These are phyloP conservation scores for Carpinus fangiana DNA, from an alignment of 306 rosid genomes.

Conservation along the genomic window DNA sequence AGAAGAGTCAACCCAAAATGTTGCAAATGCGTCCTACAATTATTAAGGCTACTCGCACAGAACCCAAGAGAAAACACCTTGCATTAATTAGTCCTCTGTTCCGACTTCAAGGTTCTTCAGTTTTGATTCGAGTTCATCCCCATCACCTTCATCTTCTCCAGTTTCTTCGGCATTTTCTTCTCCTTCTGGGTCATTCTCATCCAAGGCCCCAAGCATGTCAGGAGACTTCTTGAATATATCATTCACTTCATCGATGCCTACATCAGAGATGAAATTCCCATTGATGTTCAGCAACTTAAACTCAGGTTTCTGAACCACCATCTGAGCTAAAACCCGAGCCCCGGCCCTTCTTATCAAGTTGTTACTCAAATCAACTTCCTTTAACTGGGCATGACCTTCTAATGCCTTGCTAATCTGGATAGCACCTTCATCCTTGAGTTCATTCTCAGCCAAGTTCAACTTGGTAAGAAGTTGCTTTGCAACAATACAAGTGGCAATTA, in stretches of 20 bases:
- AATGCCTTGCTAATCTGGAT: constrained; percentile 63
- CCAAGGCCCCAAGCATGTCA: constrained; percentile 61
- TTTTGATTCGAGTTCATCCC: constrained; percentile 65
- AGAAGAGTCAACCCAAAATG: constrained; percentile 23
- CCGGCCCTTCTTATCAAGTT: constrained; percentile 68
- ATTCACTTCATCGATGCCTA: constrained; percentile 73
- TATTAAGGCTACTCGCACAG: constrained; percentile 11
- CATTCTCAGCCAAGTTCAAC: constrained; percentile 84
- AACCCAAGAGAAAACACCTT: background rate
- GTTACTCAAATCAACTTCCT: constrained; percentile 76
- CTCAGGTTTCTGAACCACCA: constrained; percentile 62
- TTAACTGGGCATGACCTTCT: constrained; percentile 54
- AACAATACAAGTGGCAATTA: constrained; percentile 59
- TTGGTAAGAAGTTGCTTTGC: constrained; percentile 56
- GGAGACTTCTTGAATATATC: constrained; percentile 62
- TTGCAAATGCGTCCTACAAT: constrained; percentile 15
- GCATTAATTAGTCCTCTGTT: constrained; percentile 24
- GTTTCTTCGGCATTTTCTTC: constrained; percentile 51
- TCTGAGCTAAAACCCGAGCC: constrained; percentile 73
- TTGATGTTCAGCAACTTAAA: constrained; percentile 68
- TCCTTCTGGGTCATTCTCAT: constrained; percentile 91
- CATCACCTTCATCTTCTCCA: constrained; percentile 47
- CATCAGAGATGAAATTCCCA: constrained; percentile 79
- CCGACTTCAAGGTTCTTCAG: constrained; percentile 79
- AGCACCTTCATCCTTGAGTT: constrained; percentile 85